Evolutionary conservation across 129 eudicot species (phyloP), one percentile per base, ranked within the genome.

Genomic region (Kitagawia praeruptora): DNA sequence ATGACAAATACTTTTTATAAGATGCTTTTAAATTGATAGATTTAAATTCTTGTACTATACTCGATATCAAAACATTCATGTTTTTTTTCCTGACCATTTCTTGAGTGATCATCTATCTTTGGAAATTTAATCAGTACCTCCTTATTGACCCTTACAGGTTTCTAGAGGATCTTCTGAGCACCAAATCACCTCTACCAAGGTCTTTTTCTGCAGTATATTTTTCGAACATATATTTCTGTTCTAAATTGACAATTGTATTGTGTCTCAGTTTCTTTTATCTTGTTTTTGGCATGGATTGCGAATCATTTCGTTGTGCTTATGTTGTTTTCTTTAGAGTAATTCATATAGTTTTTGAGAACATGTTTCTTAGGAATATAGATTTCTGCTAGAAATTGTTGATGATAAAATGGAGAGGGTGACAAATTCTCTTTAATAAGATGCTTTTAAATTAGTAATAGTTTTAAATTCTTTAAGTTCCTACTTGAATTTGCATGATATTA

Each of bases 161-260:
- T 34, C 73, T 12, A 67, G 73, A 34, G 73, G 73, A 27, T 34
- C 39, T 67, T 67, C 73, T 31, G 73, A 67, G 41, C 73, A 27
- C 42, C 73, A 31, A 67, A 31, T 27, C 15, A 31, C 73, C 73
- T 67, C 73, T 31, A 12, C 73, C 73, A 67, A 67, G 73, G 73
- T 67, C 37, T 31, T 12, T 67, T 31, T 31, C 21, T 27, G 42
- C 16, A 31, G 3, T 67, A 31, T 66, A 28, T 66, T 4, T 66
- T 16, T 66, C 40, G 13, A 28, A 66, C 71, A 66, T 66, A 8
- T 11, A 23, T 66, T 66, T 27, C 0, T 67, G 41, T 27, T 12
- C 42, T 67, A 4, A 67, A 31, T 67, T 67, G 41, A 31, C 4
- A 25, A n/a, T 28, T n/a, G 37, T n/a, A n/a, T 9, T n/a, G 37